Evolutionary conservation across 2,329 filamentous ascomycete species (phyloP).

Genomic region (Mollisiaceae sp.): DNA sequence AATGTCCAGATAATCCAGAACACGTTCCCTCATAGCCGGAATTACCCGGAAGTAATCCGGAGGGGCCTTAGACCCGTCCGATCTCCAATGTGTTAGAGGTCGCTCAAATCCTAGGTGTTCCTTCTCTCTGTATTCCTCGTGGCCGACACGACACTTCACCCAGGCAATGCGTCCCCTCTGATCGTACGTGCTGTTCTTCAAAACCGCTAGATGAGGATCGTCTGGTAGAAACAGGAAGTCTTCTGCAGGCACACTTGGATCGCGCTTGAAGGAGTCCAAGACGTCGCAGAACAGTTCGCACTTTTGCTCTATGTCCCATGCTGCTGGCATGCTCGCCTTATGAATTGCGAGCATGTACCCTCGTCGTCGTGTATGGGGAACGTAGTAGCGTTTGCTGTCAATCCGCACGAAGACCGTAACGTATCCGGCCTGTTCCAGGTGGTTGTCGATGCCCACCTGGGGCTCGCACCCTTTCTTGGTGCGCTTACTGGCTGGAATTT

Average conservation of each 20-base stretch:
- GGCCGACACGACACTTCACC: conserved; percentile 62
- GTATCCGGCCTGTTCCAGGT: conserved; percentile 55
- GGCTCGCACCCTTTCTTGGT: background rate
- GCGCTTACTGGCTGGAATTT: conserved; percentile 14
- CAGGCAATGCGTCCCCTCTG: conserved; percentile 47
- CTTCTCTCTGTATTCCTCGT: conserved; percentile 58
- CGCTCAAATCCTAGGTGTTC: conserved; percentile 57
- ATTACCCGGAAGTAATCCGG: conserved; percentile 61
- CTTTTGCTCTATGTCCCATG: background rate
- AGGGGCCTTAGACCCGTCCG: conserved; percentile 55
- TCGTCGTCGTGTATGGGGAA: conserved; percentile 71
- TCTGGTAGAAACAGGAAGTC: conserved; percentile 64
- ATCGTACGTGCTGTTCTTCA: conserved; percentile 40
- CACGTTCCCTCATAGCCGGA: conserved; percentile 58
- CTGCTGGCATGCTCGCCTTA: conserved; percentile 18
- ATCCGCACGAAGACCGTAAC: conserved; percentile 53
- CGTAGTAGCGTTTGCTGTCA: conserved; percentile 74
- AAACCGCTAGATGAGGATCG: conserved; percentile 51
- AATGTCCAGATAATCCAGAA: conserved; percentile 71
- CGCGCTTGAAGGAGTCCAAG: conserved; percentile 46
- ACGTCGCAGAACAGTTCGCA: background rate
- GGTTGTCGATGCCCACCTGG: conserved; percentile 24
- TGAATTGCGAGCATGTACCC: conserved; percentile 66
- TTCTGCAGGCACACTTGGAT: conserved; percentile 65
- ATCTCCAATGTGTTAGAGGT: conserved; percentile 64